Evolutionary conservation across 176 grass and related monocot genomes (phyloP).

Genomic region (Musa schizocarpa): DNA sequence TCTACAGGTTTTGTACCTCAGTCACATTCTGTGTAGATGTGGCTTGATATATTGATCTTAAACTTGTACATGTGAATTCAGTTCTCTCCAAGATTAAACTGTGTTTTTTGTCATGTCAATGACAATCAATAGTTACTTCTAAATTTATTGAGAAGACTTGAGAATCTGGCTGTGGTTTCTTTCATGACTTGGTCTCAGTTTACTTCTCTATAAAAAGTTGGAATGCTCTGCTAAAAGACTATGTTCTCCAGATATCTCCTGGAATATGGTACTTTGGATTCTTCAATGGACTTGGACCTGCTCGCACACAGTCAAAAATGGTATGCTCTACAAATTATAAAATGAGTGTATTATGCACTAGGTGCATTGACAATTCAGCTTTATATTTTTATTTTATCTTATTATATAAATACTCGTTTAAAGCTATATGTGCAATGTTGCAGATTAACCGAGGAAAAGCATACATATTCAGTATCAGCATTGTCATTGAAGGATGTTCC

Average conservation of each 20-base stretch:
- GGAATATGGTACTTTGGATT: constrained; percentile 92
- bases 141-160: not conserved
- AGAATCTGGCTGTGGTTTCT: not conserved
- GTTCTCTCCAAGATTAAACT: not conserved
- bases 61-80: not conserved
- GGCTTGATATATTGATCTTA: not conserved
- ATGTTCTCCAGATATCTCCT: constrained; percentile 49
- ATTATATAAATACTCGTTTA: constrained; percentile 5
- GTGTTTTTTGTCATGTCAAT: not conserved
- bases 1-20: no score
- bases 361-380: not conserved
- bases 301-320: constrained; percentile 97
- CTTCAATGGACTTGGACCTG: constrained; percentile 86
- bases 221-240: not conserved
- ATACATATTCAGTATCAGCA: constrained; percentile 52
- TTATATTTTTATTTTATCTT: not conserved
- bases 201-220: not conserved
- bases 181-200: not conserved
- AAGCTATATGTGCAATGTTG: constrained; percentile 20
- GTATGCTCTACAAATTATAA: constrained; percentile 28
- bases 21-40: not conserved
- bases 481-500: constrained; percentile 57
- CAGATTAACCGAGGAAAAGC: constrained; percentile 83
- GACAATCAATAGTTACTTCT: not conserved
- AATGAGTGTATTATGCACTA: not conserved